Base-by-base conservation (phyloP, 73 alveolate species). In the Paramecium sexaurelia region DNA sequence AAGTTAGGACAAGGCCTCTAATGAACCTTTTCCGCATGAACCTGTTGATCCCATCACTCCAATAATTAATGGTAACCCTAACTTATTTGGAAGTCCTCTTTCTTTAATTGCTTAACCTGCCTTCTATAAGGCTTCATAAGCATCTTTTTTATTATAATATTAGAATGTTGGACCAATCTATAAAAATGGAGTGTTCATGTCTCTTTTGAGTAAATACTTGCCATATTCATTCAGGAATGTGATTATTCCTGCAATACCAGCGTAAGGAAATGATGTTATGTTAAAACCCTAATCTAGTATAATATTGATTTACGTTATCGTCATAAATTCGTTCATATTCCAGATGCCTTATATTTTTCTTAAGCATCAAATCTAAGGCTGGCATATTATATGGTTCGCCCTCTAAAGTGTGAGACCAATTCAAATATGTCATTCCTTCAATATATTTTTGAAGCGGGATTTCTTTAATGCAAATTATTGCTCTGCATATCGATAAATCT, bases 251-350 rank as follows among this genome's bases (percentile, higher is more conserved):
- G 98, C 97, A 3, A 91, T 92, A n/a, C 99, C 99, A 11, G 98
- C 99, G 45, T 85, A 96, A 29, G 95, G 61, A n/a, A 98, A 97
- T 45, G 95, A 95, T 9, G 98, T 98, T 13, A 96, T 98, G 55
- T 94, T 84, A 66, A 66, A 41, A 29, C 83, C 83, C 56, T 73
- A 32, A 35, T 73, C 19, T 29, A 73, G 39, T 35, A 37, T 73
- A 32, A 4, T 32, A 20, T 27, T 96, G 35, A 20, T 56, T 41
- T 20, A 93, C 95, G 36, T 67, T 55, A 15, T 55, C 93, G 22
- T 93, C 96, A 47, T 94, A 61, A 84, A 96, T 96, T 55, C 96
- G 73, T 88, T 96, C 99, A 90, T 96, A 96, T 83, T 96, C 99
- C 39, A 96, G 78, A 69, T 88, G 84, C 71, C 97, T 67, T 41